Base-by-base conservation (phyloP, 352 stramenopile species). In the Globisporangium cylindrosporum region DNA sequence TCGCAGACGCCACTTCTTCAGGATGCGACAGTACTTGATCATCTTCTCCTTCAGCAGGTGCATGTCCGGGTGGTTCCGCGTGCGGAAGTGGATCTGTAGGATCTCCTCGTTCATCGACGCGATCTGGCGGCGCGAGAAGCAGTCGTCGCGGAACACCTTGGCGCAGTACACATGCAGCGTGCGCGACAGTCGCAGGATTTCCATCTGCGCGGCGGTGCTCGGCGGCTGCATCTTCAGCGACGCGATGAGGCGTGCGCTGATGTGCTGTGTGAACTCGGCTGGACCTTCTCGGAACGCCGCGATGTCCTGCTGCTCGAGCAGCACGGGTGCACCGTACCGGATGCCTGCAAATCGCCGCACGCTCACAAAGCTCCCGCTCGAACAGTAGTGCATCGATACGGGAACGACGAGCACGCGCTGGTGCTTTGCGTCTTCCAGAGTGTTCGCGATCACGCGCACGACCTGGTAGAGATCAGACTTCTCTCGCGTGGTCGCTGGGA, bases 31-130 rank as follows among this genome's bases (percentile, higher is more conserved):
- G 73, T 92, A 92, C 41, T 69, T 64, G 55, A 74, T 73, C 84
- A 92, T 92, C 57, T 81, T 85, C 58, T 71, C 72, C 75, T 90
- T 90, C 64, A 92, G 74, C 54, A 79, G 73, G 63, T 82, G 79
- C 80, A 92, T 90, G 22, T 82, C 82, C 2, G 84, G 84, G 70
- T 92, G 84, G 54, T 87, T 89, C 15, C 73, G 77, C 36, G 82
- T 92, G 53, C 84, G 84, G 60, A 90, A 90, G 62, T 90, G 80
- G 67, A 90, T 92, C 69, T 92, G 84, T 66, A 92, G 69, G 43
- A 90, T 89, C 56, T 92, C 84, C 66, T 92, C 84, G 70, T 92
- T 92, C 81, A 92, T 90, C 4, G 80, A 92, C 32, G 84, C 84
- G 43, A 88, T 87, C 69, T 92, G 84, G 59, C 84, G 74, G 41